A percentile compares a stretch with the other conserved stretches of the same genome.
phyloP scores from a whole-genome alignment of 1,139 yeast genomes.

The Ogataea hybrid region DNA sequence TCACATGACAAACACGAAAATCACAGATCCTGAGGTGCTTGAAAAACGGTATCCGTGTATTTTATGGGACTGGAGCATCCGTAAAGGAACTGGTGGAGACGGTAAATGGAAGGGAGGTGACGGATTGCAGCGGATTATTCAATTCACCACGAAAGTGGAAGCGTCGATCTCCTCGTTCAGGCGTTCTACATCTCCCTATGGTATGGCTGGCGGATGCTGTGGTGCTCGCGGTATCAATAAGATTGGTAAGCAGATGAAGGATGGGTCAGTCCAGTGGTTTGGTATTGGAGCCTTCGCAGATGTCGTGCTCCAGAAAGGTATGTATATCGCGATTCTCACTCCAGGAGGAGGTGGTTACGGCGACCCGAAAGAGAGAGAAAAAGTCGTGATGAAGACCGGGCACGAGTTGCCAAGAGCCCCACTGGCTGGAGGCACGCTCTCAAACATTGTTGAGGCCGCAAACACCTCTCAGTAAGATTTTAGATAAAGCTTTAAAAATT shows the following conservation, averaged over 20 bases:
- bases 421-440: conserved; percentile 19
- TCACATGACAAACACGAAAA: conserved; percentile 23
- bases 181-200: conserved; percentile 31
- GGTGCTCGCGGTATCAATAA: conserved; percentile 36
- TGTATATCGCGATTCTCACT: conserved; percentile 48
- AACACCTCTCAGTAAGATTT: conserved; percentile 15
- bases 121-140: conserved; percentile 33
- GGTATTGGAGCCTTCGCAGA: conserved; percentile 63
- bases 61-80: conserved; percentile 29
- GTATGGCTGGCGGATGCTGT: conserved; percentile 32
- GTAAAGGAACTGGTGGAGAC: conserved; percentile 31
- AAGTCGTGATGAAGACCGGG: conserved; percentile 2
- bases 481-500: too few relatives aligned
- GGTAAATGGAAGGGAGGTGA: conserved; percentile 32
- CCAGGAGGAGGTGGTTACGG: conserved; percentile 53
- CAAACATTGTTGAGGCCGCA: conserved; percentile 15
- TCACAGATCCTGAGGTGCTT: conserved; percentile 32
- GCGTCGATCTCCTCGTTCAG: conserved; percentile 32
- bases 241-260: conserved; percentile 32
- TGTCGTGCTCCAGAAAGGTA: conserved; percentile 48
- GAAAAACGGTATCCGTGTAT: conserved; percentile 34
- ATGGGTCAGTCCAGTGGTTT: conserved; percentile 24
- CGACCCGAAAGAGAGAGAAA: conserved; percentile 4
- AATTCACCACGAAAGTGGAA: conserved; percentile 26
- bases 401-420: conserved; percentile 7